Percentiles rank a stretch among this genome's conserved stretches.
phyloP scores from a whole-genome alignment of 176 grass and related monocot genomes.

The Olyra latifolia region DNA sequence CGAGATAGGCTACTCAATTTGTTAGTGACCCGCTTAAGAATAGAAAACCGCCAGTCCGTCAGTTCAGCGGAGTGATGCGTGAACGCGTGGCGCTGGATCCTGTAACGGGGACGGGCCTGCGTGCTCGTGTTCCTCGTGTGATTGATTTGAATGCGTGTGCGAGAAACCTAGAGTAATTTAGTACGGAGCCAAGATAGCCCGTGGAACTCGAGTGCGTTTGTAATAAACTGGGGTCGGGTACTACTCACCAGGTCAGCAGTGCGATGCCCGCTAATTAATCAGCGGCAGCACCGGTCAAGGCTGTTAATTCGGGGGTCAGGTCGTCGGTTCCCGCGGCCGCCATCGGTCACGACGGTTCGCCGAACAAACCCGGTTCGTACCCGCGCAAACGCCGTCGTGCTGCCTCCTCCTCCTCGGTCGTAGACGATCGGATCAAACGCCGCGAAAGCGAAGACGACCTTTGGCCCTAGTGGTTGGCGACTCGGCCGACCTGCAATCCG shows the following conservation, averaged over 20 bases:
- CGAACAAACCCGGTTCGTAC: neutral
- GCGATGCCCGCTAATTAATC: conserved; percentile 15
- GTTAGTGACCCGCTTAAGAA: neutral
- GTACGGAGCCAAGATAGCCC: neutral
- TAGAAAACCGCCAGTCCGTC: neutral
- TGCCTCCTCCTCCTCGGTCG: neutral
- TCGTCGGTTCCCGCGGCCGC: neutral
- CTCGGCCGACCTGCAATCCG: neutral
- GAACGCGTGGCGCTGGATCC: neutral
- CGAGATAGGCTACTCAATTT: neutral
- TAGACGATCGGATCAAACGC: conserved; percentile 6
- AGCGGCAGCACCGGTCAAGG: neutral
- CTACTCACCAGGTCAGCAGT: neutral
- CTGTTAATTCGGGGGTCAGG: neutral
- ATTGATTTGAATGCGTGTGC: neutral
- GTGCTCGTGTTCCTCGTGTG: conserved; percentile 3
- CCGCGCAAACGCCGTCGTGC: neutral
- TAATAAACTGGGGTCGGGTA: neutral
- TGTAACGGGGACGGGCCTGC: neutral
- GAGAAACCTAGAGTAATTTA: neutral
- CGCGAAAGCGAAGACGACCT: neutral
- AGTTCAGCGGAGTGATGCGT: too few relatives aligned
- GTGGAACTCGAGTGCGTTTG: neutral
- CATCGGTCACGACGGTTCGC: conserved; percentile 29
- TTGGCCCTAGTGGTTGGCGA: conserved; percentile 10